Evolutionary conservation across 192 early-diverging fungal genomes (phyloP).

Genomic region (Coemansia aciculifera): DNA sequence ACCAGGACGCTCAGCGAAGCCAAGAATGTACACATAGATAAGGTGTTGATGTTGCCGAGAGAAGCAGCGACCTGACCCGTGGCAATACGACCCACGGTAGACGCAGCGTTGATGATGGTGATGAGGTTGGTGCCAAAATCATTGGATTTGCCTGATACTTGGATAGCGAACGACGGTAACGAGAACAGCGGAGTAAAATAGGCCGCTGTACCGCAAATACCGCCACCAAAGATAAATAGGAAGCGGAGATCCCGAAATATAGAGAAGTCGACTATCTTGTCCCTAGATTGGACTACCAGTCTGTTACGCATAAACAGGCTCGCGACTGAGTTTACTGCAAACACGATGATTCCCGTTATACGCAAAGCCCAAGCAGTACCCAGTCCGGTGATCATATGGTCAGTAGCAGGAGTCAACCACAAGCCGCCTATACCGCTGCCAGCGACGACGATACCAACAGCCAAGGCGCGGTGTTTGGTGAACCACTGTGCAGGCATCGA

Average conservation of each 20-base stretch:
- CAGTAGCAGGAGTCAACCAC: conserved; percentile 53
- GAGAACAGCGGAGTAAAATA: conserved; percentile 64
- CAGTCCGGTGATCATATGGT: conserved; percentile 45
- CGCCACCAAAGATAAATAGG: conserved; percentile 36
- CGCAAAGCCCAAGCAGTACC: conserved; percentile 60
- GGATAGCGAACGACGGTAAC: conserved; percentile 46
- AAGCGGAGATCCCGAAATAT: conserved; percentile 53
- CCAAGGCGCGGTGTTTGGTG: conserved; percentile 51
- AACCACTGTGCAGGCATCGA: conserved; percentile 64
- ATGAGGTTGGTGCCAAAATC: conserved; percentile 58
- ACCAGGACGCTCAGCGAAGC: conserved; percentile 51
- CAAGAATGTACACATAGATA: conserved; percentile 51
- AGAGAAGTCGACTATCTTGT: conserved; percentile 49
- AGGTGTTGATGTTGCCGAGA: conserved; percentile 63
- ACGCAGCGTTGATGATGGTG: conserved; percentile 66
- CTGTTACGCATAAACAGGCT: conserved; percentile 50
- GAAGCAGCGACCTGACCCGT: conserved; percentile 61
- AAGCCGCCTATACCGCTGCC: conserved; percentile 61
- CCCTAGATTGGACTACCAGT: conserved; percentile 14
- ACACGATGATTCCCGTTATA: conserved; percentile 50
- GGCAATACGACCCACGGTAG: conserved; percentile 62
- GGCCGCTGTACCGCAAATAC: conserved; percentile 51
- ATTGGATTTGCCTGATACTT: conserved; percentile 38
- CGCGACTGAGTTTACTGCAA: conserved; percentile 45
- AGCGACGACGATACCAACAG: conserved; percentile 55